These are phyloP conservation scores for Vigna nakashimae DNA, from an alignment of 306 rosid species.

Conservation along the genomic window DNA sequence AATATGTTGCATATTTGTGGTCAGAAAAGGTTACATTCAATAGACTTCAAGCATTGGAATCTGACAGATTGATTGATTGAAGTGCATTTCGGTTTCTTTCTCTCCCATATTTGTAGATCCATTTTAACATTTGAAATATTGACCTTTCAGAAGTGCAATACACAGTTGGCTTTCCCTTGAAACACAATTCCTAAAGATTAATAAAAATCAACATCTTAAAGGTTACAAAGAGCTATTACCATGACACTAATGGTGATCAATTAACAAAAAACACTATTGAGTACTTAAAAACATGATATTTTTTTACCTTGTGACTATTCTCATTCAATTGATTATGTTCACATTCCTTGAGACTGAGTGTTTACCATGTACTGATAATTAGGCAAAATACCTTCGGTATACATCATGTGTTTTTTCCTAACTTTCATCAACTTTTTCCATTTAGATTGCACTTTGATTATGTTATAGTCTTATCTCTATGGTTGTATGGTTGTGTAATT, in stretches of 20 bases:
- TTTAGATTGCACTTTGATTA: not conserved
- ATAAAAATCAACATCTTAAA: not conserved
- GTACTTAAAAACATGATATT: not conserved
- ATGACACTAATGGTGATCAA: not conserved
- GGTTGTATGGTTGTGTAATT: constrained; percentile 22
- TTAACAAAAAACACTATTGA: not conserved
- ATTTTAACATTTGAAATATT: not conserved
- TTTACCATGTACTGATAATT: not conserved
- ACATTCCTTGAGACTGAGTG: not conserved
- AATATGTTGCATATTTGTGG: constrained; percentile 1
- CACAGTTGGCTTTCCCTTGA: constrained; percentile 15
- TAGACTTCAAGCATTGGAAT: not conserved
- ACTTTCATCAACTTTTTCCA: not conserved
- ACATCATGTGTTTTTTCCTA: not conserved
- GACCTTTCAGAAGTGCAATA: constrained; percentile 18
- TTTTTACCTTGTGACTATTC: not conserved
- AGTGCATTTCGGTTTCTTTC: constrained; percentile 19
- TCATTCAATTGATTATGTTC: not conserved
- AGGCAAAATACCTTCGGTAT: not conserved
- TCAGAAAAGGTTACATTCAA: constrained; percentile 7
- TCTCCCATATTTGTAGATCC: not conserved
- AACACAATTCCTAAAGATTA: constrained; percentile 11
- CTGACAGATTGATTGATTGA: constrained; percentile 32
- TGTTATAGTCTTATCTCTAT: not conserved
- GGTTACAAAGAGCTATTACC: not conserved